Percentiles rank a stretch among this genome's conserved stretches.
Evolutionary conservation across 2,329 filamentous ascomycete species (phyloP).

Genomic region (Xylaria hypoxylon): DNA sequence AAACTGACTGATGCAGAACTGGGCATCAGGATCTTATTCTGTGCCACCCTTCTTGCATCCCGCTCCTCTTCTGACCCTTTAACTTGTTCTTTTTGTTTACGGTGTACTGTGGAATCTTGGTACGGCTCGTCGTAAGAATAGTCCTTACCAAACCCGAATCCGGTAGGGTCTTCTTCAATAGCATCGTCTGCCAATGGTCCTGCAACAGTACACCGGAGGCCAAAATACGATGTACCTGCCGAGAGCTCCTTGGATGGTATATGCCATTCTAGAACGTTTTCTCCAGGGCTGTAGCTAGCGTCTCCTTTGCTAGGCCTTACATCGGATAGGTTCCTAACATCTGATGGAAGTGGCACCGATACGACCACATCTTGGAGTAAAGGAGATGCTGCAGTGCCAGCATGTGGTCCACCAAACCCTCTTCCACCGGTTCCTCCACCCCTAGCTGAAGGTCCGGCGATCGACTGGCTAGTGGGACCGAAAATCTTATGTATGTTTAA

Average conservation of each 20-base stretch:
- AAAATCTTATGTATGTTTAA: slow-evolving; percentile 77
- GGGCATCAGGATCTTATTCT: slow-evolving; percentile 83
- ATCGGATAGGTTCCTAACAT: slow-evolving; percentile 85
- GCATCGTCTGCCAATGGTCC: slow-evolving; percentile 68
- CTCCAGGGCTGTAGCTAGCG: slow-evolving; percentile 80
- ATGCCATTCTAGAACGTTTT: slow-evolving; percentile 82
- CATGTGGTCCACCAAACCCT: slow-evolving; percentile 60
- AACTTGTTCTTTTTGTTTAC: slow-evolving; percentile 51
- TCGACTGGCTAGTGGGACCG: slow-evolving; percentile 53
- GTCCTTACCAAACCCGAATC: slow-evolving; percentile 63
- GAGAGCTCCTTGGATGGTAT: slow-evolving; percentile 82
- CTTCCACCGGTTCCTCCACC: slow-evolving; percentile 55
- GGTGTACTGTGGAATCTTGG: slow-evolving; percentile 57
- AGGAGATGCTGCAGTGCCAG: slow-evolving; percentile 68
- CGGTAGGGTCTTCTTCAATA: slow-evolving; percentile 60
- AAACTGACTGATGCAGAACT: slow-evolving; percentile 80
- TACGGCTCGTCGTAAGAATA: slow-evolving; percentile 69
- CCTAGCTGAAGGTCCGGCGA: slow-evolving; percentile 56
- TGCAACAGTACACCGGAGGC: slow-evolving; percentile 82
- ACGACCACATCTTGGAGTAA: slow-evolving; percentile 81
- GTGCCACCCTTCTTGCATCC: slow-evolving; percentile 69
- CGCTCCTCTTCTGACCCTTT: slow-evolving; percentile 56
- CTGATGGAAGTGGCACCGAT: slow-evolving; percentile 80
- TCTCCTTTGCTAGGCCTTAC: slow-evolving; percentile 85
- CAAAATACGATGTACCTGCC: slow-evolving; percentile 74